These are phyloP conservation scores for Sugiyamaella grinbergsii DNA, from an alignment of 1,139 yeast species.

Conservation along the genomic window DNA sequence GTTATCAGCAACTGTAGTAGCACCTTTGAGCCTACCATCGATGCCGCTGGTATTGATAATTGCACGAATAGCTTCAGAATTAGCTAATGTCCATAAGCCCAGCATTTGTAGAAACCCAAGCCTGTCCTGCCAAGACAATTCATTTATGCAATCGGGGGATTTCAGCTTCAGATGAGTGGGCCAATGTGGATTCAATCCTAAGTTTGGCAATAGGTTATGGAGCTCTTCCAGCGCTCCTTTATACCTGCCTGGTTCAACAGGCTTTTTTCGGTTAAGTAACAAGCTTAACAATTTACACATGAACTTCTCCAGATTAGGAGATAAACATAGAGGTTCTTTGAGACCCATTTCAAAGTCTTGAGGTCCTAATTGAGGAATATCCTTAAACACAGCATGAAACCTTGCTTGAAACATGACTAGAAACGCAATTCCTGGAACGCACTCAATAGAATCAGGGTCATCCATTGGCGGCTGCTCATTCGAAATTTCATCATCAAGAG, in stretches of 20 bases:
- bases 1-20: slow-evolving; percentile 22
- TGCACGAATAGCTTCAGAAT: slow-evolving; percentile 36
- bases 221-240: slow-evolving; percentile 44
- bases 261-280: slow-evolving; percentile 45
- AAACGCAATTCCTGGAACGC: slow-evolving; percentile 39
- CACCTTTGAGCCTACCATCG: slow-evolving; percentile 18
- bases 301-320: slow-evolving; percentile 39
- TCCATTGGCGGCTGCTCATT: slow-evolving; percentile 31
- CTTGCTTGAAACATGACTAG: slow-evolving; percentile 41
- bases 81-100: slow-evolving; percentile 38
- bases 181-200: slow-evolving; percentile 37
- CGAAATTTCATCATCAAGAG: slow-evolving; percentile 28
- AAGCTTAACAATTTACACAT: slow-evolving; percentile 43
- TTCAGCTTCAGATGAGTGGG: slow-evolving; percentile 36
- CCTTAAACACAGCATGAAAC: slow-evolving; percentile 41
- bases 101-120: slow-evolving; percentile 38
- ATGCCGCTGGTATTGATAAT: slow-evolving; percentile 24
- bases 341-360: slow-evolving; percentile 47
- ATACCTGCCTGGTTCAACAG: slow-evolving; percentile 44
- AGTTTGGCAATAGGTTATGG: slow-evolving; percentile 31
- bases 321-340: slow-evolving; percentile 31
- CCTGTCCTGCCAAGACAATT: slow-evolving; percentile 39
- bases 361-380: slow-evolving; percentile 43
- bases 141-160: slow-evolving; percentile 36
- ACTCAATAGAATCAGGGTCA: slow-evolving; percentile 27